phyloP scores from a whole-genome alignment of 2,329 filamentous ascomycete genomes.

The Penicillium sp. region DNA sequence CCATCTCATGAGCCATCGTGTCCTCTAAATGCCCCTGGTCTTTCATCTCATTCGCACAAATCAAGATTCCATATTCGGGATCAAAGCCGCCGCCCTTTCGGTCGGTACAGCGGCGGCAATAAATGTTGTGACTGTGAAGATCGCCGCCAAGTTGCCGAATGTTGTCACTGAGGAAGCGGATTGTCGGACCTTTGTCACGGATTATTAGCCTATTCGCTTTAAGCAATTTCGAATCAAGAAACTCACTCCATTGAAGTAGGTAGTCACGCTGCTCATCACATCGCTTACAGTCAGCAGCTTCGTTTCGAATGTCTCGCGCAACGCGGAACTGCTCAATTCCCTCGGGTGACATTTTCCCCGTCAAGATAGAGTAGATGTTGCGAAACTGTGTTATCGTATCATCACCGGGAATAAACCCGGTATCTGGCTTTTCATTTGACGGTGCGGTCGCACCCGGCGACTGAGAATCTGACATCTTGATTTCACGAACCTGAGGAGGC shows the following conservation, averaged over 20 bases:
- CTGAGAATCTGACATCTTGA: conserved; percentile 33
- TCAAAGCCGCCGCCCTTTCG: conserved; percentile 80
- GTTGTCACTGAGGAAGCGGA: conserved; percentile 82
- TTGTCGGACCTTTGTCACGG: conserved; percentile 59
- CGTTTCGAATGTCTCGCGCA: conserved; percentile 70
- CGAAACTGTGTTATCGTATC: conserved; percentile 61
- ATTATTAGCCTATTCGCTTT: background rate
- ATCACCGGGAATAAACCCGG: conserved; percentile 41
- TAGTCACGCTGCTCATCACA: conserved; percentile 83
- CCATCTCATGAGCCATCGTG: conserved; percentile 94
- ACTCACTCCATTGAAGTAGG: conserved; percentile 69
- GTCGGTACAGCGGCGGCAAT: conserved; percentile 74
- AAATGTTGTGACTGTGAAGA: conserved; percentile 71
- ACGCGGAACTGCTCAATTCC: conserved; percentile 74
- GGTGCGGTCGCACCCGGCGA: conserved; percentile 19
- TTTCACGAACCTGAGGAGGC: conserved; percentile 1
- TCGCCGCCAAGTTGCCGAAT: conserved; percentile 75
- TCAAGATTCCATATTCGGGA: conserved; percentile 78
- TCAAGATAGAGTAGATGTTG: conserved; percentile 81
- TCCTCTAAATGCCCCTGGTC: conserved; percentile 83
- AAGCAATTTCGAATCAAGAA: too few species aligned
- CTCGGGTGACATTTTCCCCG: conserved; percentile 66
- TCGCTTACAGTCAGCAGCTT: conserved; percentile 72
- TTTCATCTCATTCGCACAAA: conserved; percentile 89
- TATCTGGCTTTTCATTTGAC: conserved; percentile 27